Conservation (phyloP, 306 rosid species). For the Cucumis hystrix region DNA sequence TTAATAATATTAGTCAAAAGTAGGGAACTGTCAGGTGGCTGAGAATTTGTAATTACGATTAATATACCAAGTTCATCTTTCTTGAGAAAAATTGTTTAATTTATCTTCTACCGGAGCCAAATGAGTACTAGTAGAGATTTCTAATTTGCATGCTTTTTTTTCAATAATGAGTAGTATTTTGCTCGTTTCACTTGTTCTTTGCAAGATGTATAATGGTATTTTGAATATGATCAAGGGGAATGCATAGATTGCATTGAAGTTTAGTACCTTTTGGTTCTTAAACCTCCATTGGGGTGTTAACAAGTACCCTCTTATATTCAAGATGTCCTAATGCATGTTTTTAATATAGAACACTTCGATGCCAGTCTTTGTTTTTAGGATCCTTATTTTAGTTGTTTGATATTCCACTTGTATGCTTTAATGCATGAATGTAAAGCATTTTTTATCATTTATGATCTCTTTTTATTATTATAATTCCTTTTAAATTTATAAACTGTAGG, state of each 20-base stretch:
- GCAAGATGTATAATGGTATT: background rate
- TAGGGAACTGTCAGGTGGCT: background rate
- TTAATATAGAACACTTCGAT: background rate
- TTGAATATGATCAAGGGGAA: background rate
- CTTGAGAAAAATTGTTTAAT: background rate
- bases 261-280: background rate
- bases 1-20: background rate
- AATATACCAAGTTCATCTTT: no score
- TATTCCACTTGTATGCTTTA: background rate
- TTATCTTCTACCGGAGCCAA: background rate
- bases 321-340: background rate
- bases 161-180: background rate
- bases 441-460: slow-evolving; percentile 7
- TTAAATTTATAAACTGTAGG: slow-evolving; percentile 34
- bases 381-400: background rate
- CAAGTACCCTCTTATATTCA: background rate
- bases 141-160: background rate
- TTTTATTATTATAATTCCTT: slow-evolving; percentile 11
- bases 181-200: background rate
- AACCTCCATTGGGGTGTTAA: background rate
- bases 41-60: background rate
- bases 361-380: background rate
- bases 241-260: background rate
- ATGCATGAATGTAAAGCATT: background rate
- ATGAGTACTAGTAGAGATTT: background rate